Base-by-base conservation (phyloP, 257 asterid genomes). In the Solanum medicagineum region DNA sequence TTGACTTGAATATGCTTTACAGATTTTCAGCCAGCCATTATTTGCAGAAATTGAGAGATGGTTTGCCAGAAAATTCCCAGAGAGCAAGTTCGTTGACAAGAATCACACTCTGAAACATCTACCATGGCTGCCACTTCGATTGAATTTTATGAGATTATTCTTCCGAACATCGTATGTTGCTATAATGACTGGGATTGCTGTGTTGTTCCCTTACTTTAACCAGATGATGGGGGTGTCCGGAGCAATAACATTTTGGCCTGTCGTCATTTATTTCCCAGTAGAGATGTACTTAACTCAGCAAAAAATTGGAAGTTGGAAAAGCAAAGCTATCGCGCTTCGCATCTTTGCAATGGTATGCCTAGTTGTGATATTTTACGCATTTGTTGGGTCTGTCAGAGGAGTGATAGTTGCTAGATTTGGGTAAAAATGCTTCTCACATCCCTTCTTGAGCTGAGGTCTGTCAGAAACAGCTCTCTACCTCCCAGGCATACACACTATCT, bases 241-340 rank as follows among this genome's bases (percentile, higher is more conserved):
- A 82, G 91, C 98, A 1, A 82, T 96, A 20, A 90, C 84, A 87
- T 94, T 94, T 70, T 95, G 99, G 98, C 99, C 99, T 2, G 54
- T 92, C 1, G 87, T 90, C 10, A 90, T 96, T 5, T 93, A 93
- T 87, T 96, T 94, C 85, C 99, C 99, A 0, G 94, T 91, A 79
- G 98, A 96, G 91, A 96, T 94, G 98, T 93, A 93, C 88, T 19
- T 93, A 71, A 92, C 82, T 60, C 95, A 90, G 93, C 92, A 91
- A 81, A 85, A 85, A 6, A 85, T 90, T 40, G 90, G 82, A 62
- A 44, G 89, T 19, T 88, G 92, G 97, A 86, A 92, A 45, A 71
- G 54, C 14, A 90, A 85, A 85, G 88, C 90, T 22, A 87, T 92
- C 42, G 16, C 86, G 86, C 92, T 94, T 66, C 90, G 96, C 17